Conservation (phyloP, 2,329 filamentous ascomycete species). For the Cytospora schulzeri region DNA sequence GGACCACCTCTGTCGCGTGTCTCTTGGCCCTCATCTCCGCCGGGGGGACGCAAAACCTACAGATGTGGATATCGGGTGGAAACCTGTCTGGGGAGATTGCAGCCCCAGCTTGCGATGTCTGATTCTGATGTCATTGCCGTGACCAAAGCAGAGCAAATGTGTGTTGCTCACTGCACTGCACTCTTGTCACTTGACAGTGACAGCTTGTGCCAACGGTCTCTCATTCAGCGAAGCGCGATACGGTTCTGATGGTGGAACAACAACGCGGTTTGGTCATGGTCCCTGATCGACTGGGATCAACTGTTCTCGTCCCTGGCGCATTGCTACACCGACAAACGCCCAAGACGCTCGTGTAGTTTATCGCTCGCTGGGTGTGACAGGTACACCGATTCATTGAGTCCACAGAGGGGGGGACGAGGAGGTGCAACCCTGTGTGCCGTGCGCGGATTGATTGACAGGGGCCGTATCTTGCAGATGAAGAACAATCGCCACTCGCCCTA, state of each 20-base stretch:
- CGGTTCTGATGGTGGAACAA: not conserved
- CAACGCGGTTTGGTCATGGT: conserved; percentile 14
- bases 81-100: conserved; percentile 25
- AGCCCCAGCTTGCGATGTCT: conserved; percentile 13
- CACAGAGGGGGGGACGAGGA: conserved; percentile 8
- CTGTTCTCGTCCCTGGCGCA: not conserved
- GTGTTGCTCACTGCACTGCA: not conserved
- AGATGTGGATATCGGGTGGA: conserved; percentile 13
- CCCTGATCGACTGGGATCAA: conserved; percentile 2
- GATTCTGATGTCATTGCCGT: conserved; percentile 24
- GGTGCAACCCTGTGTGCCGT: conserved; percentile 19
- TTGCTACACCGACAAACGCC: not conserved
- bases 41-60: conserved; percentile 12
- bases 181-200: not conserved
- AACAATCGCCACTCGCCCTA: conserved; percentile 4
- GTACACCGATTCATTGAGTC: conserved; percentile 6
- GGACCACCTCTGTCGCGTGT: conserved; percentile 15
- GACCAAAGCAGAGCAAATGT: conserved; percentile 1
- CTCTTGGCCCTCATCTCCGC: conserved; percentile 22
- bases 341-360: not conserved
- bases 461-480: conserved; percentile 8
- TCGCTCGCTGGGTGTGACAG: not conserved
- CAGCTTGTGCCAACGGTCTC: conserved; percentile 13
- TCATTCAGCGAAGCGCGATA: conserved; percentile 4
- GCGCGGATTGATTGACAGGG: conserved; percentile 23